Conservation (phyloP, 768 basidiomycete genomes). For the Lactifluus hygrophoroides region DNA sequence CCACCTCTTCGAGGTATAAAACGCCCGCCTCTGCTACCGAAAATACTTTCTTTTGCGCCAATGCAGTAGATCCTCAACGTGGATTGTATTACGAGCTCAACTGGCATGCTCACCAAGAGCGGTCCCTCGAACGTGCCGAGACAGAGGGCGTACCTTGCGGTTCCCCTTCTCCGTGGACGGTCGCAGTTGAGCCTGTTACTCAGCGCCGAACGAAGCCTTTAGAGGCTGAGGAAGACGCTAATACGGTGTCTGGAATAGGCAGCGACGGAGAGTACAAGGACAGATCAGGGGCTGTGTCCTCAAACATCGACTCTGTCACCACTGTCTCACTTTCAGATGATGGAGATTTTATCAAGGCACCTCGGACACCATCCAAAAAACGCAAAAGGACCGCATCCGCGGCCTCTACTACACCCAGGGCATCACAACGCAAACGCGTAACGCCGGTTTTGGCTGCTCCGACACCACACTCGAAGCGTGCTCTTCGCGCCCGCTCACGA, state of each 20-base stretch:
- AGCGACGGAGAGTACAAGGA: slow-evolving; percentile 17
- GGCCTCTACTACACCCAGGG: slow-evolving; percentile 14
- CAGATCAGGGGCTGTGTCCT: slow-evolving; percentile 27
- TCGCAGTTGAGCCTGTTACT: slow-evolving; percentile 2
- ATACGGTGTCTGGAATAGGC: neutral
- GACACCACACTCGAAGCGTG: slow-evolving; percentile 23
- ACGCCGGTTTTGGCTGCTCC: slow-evolving; percentile 27
- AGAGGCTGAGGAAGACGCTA: slow-evolving; percentile 14
- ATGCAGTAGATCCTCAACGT: slow-evolving; percentile 14
- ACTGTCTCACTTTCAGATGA: slow-evolving; percentile 20
- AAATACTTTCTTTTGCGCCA: neutral
- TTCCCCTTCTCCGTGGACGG: slow-evolving; percentile 19
- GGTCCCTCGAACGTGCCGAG: slow-evolving; percentile 2
- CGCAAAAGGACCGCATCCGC: slow-evolving; percentile 33
- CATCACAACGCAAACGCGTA: slow-evolving; percentile 18
- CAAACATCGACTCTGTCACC: slow-evolving; percentile 29
- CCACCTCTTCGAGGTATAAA: slow-evolving; percentile 13
- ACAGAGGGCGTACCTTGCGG: neutral
- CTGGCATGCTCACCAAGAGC: slow-evolving; percentile 3
- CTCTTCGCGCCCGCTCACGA: slow-evolving; percentile 18
- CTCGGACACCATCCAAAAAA: slow-evolving; percentile 47
- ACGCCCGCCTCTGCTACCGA: neutral
- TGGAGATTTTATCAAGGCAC: slow-evolving; percentile 20
- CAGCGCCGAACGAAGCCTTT: slow-evolving; percentile 2
- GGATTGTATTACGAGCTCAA: slow-evolving; percentile 10